Evolutionary conservation across 495 filamentous ascomycete genomes (phyloP), one percentile per base, ranked within the genome.

Genomic region (Parathielavia hyrcaniae): DNA sequence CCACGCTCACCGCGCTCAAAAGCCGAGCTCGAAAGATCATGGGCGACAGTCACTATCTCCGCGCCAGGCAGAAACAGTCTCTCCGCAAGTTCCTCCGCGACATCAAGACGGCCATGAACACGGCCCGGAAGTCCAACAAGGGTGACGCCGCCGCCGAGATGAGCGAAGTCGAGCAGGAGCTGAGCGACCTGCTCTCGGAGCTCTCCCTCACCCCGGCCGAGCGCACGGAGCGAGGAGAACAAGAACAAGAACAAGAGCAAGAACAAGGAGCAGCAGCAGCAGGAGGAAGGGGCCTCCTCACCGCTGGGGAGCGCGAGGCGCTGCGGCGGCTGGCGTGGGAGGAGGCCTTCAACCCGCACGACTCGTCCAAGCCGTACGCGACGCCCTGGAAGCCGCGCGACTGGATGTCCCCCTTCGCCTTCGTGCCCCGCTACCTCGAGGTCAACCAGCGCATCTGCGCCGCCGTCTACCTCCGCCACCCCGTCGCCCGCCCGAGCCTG

Each of bases 391-490:
- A 76, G 32, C 93, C 93, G n/a, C 77, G 91, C 41, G 78, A 84
- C 49, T 97, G 82, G 76, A 91, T 98, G 87, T 76, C 80, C 19
- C 83, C 90, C 3, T 98, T 97, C 70, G 90, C 91, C 14, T 96
- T 96, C 71, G 90, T 98, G 58, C 93, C 93, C 20, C 79, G 88
- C 57, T 98, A 96, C 74, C 81, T 98, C 57, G 93, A 98, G 76
- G 93, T 98, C 66, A 96, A 97, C 77, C 91, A 92, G 68, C 90
- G 88, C 64, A 87, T 96, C 64, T 97, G 93, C 75, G 83, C 90
- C 16, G 93, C 93, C 19, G 92, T 98, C 41, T 98, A 97, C 74
- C 73, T 98, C 60, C 82, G 93, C 59, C 91, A 97, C 76, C 95
- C 93, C 4, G 95, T 97, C 48, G 95, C 89, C n/a, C 78, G 90